A percentile compares a stretch with the other conserved stretches of the same genome.
phyloP scores from a whole-genome alignment of 1,284 basidiomycete species.

The Fomitopsis palustris region DNA sequence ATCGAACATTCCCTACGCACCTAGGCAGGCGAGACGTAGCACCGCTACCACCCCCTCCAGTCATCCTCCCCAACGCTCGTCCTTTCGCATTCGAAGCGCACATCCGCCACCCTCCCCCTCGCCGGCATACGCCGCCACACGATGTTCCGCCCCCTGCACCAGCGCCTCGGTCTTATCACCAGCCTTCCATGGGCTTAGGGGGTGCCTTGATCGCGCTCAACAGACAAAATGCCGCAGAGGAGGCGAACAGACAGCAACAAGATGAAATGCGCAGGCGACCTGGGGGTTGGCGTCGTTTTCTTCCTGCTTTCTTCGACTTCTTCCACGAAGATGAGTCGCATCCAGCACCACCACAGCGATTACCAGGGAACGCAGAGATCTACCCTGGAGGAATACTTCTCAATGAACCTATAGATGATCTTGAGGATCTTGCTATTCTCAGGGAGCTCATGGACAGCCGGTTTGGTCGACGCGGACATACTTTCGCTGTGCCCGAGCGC shows the following conservation, averaged over 20 bases:
- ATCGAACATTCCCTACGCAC: slow-evolving; percentile 19
- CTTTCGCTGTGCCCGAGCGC: background rate
- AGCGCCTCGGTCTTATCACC: slow-evolving; percentile 46
- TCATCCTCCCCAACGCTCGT: slow-evolving; percentile 37
- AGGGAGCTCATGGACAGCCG: background rate
- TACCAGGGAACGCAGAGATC: background rate
- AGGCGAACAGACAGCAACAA: slow-evolving; percentile 13
- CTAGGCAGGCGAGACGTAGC: slow-evolving; percentile 6
- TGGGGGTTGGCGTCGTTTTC: background rate
- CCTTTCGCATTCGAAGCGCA: slow-evolving; percentile 44
- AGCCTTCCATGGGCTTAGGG: slow-evolving; percentile 60
- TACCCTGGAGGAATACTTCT: background rate
- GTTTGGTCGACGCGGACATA: background rate
- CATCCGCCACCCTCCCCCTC: slow-evolving; percentile 19
- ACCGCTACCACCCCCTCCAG: slow-evolving; percentile 17
- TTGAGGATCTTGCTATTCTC: background rate
- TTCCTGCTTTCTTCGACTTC: background rate
- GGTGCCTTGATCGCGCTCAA: slow-evolving; percentile 57
- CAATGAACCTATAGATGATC: background rate
- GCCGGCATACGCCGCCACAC: slow-evolving; percentile 15
- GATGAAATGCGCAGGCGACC: background rate
- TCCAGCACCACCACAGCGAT: background rate
- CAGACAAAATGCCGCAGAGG: slow-evolving; percentile 22
- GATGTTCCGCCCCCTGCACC: slow-evolving; percentile 30
- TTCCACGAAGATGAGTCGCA: background rate